Evolutionary conservation across 768 basidiomycete genomes (phyloP).

Genomic region (Lentinula edodes): DNA sequence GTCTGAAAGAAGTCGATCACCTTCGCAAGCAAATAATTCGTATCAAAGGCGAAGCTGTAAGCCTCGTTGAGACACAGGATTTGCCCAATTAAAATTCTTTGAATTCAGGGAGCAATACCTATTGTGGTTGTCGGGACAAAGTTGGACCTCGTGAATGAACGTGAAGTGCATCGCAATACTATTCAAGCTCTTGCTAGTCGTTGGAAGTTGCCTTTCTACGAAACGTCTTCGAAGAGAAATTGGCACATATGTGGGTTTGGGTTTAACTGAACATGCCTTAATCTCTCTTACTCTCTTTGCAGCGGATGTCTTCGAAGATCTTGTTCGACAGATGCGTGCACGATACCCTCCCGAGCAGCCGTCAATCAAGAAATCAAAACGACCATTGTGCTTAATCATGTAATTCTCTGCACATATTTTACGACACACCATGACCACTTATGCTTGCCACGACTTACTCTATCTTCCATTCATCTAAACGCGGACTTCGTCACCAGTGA

Average conservation of each 20-base stretch:
- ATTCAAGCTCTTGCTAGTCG: slow-evolving; percentile 59
- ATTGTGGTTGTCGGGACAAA: slow-evolving; percentile 88
- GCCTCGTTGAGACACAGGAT: not conserved
- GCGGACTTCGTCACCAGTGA: not conserved
- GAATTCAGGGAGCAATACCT: slow-evolving; percentile 44
- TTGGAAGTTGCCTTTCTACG: slow-evolving; percentile 77
- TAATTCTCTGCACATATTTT: slow-evolving; percentile 15
- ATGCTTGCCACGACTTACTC: not conserved
- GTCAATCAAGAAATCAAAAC: slow-evolving; percentile 26
- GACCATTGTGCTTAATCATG: slow-evolving; percentile 27
- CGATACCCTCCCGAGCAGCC: slow-evolving; percentile 49
- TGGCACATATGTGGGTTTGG: slow-evolving; percentile 54
- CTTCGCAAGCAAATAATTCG: slow-evolving; percentile 78
- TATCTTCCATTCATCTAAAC: not conserved
- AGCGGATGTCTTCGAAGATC: slow-evolving; percentile 70
- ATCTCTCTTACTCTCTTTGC: not conserved
- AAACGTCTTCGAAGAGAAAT: slow-evolving; percentile 83
- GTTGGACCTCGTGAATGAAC: slow-evolving; percentile 72
- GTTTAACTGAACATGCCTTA: not conserved
- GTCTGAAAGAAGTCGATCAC: slow-evolving; percentile 72
- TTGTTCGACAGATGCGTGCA: slow-evolving; percentile 67
- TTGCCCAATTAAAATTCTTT: not conserved
- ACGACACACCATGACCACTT: not conserved
- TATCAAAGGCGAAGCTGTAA: slow-evolving; percentile 65
- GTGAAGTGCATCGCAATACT: slow-evolving; percentile 63